Base-by-base conservation (phyloP, 768 basidiomycete genomes). In the Agaricus blazei region DNA sequence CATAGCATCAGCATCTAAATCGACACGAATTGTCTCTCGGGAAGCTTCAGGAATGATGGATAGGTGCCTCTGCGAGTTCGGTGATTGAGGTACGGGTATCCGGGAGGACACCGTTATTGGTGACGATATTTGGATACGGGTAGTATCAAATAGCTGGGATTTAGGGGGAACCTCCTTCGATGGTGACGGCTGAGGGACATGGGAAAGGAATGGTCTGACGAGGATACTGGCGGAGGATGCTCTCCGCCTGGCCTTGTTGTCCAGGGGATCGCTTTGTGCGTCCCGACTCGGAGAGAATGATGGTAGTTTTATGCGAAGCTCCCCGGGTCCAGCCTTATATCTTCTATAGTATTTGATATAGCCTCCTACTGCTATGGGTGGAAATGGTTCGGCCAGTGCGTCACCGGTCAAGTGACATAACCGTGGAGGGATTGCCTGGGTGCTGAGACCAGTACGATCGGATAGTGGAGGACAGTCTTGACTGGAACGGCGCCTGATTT, bases 261-360 rank as follows among this genome's bases (percentile, higher is more conserved):
- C 58, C 46, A n/a, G 53, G 31, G 15, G 47, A 38, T 24, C 37
- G 24, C 53, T 38, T 27, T 57, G 46, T 3, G 61, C 59, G 45
- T 60, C 43, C 27, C 62, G n/a, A 11, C 34, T 41, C 34, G n/a
- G 48, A 12, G 41, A 38, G 19, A 27, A 24, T 34, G 9, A 48
- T 42, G 34, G 49, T 42, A 36, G 55, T 48, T 45, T 38, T 49
- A 24, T 28, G 31, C 34, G 19, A n/a, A 12, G 28, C 40, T 52
- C 23, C 19, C n/a, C 34, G 9, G 46, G 42, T 29, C 29, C 51
- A 31, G 9, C 60, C 51, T 19, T 19, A 19, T 63, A 61, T 12
- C 58, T 58, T 43, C 63, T 60, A 59, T 77, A 77, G 56, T 74
- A 77, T 56, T 64, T 66, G 24, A 59, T 69, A 62, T 77, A 77